Evolutionary conservation across 2,329 filamentous ascomycete genomes (phyloP), one percentile per base, ranked within the genome.

Genomic region (Cladophialophora immunda): DNA sequence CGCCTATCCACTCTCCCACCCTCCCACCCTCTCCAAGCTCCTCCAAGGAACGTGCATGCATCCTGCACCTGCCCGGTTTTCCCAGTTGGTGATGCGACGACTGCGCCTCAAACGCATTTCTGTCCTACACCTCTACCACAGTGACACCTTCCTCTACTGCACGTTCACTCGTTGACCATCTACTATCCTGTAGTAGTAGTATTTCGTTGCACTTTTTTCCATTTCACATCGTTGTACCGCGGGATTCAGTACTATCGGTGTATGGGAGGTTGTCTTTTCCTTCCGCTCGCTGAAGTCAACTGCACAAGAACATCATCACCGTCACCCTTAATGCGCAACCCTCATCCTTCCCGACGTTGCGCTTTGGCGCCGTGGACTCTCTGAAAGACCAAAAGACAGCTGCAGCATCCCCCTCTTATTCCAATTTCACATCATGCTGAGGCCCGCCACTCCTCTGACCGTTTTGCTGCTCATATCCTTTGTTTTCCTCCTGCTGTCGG

Each of bases 371-470:
- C 57, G 27, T 64, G 32, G 27, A 63, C 22, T 41, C 45, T 52
- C 41, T 52, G 36, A 27, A 57, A 61, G 30, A 52, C 45, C 9
- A 52, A 34, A n/a, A 17, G 47, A 54, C 8, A 41, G 19, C 47
- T 54, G 13, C 58, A 29, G 57, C 58, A 41, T 58, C 58, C 32
- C 58, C 62, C 29, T 32, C 15, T 15, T 19, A 30, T 58, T 34
- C 27, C 50, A 29, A 22, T 41, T 38, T 29, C 13, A 58, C 58
- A 68, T 56, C 32, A 92, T 97, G 88, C 84, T 98, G 78, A 92
- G 94, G 76, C 94, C 95, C 69, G 94, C 95, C 69, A 98, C 95
- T 68, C 94, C 95, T 73, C 84, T 99, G 77, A 90, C 94, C 73
- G 83, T 97, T 73, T 83, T 98, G 78, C 90, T 98, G 75, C 87